Evolutionary conservation across 2,329 filamentous ascomycete genomes (phyloP).

Genomic region (Stachybotrys chlorohalonatus): DNA sequence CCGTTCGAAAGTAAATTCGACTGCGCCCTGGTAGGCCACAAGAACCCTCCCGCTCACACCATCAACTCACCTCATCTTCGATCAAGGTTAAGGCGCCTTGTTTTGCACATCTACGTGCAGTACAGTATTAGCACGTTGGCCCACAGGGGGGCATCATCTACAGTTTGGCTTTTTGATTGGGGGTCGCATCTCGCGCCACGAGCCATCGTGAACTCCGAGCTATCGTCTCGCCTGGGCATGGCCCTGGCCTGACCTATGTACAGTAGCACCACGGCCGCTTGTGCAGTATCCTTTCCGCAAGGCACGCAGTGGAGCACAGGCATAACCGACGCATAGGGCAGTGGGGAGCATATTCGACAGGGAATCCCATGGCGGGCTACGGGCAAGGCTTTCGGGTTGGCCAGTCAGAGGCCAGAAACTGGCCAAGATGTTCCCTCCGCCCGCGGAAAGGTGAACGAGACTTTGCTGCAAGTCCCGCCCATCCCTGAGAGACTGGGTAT

Average conservation of each 20-base stretch:
- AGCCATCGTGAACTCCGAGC: not conserved
- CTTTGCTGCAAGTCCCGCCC: not conserved
- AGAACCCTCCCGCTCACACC: not conserved
- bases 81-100: not conserved
- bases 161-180: no score
- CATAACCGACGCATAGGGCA: not conserved
- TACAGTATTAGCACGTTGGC: not conserved
- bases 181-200: not conserved
- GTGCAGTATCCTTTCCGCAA: not conserved
- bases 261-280: no score
- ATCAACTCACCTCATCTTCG: not conserved
- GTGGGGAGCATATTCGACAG: not conserved
- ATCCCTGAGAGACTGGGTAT: not conserved
- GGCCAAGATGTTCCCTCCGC: no score
- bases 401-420: not conserved
- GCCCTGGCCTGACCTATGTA: not conserved
- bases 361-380: not conserved
- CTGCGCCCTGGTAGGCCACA: not conserved
- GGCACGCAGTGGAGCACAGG: not conserved
- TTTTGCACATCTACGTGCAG: not conserved
- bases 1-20: no score
- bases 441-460: no score
- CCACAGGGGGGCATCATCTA: no score
- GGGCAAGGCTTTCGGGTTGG: not conserved
- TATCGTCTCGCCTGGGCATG: not conserved